These are phyloP conservation scores for Tricholoma flavovirens DNA, from an alignment of 768 basidiomycete species.

Conservation along the genomic window DNA sequence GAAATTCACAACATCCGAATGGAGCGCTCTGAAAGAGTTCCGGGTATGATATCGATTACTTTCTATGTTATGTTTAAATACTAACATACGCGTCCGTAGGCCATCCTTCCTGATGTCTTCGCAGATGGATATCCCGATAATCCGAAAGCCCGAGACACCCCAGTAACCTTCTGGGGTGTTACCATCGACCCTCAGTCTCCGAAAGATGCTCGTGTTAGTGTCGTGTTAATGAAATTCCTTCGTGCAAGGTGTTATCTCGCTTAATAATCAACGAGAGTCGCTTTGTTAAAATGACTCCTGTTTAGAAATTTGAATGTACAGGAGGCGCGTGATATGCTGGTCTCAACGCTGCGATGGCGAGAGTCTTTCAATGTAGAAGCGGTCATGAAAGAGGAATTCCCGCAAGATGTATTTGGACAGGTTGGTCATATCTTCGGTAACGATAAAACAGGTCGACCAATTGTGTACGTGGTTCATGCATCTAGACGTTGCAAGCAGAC, in stretches of 20 bases:
- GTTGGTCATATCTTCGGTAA: conserved; percentile 60
- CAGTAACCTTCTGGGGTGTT: conserved; percentile 69
- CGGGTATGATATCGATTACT: conserved; percentile 37
- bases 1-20: conserved; percentile 67
- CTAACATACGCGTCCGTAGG: conserved; percentile 18
- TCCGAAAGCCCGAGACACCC: conserved; percentile 40
- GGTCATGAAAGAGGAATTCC: conserved; percentile 54
- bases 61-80: neutral
- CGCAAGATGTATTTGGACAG: conserved; percentile 55
- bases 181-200: conserved; percentile 53
- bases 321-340: conserved; percentile 60
- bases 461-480: conserved; percentile 46
- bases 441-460: conserved; percentile 68
- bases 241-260: conserved; percentile 50
- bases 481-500: neutral
- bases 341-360: conserved; percentile 68
- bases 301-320: conserved; percentile 44
- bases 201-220: conserved; percentile 60
- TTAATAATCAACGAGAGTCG: neutral
- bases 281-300: neutral
- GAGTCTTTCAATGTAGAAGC: conserved; percentile 58
- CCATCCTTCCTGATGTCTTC: conserved; percentile 47
- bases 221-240: conserved; percentile 77
- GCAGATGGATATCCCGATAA: conserved; percentile 57
- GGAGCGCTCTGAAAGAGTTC: conserved; percentile 63